These are phyloP conservation scores for Nematocida minor DNA, from an alignment of 371 early-diverging fungal species.

Conservation along the genomic window DNA sequence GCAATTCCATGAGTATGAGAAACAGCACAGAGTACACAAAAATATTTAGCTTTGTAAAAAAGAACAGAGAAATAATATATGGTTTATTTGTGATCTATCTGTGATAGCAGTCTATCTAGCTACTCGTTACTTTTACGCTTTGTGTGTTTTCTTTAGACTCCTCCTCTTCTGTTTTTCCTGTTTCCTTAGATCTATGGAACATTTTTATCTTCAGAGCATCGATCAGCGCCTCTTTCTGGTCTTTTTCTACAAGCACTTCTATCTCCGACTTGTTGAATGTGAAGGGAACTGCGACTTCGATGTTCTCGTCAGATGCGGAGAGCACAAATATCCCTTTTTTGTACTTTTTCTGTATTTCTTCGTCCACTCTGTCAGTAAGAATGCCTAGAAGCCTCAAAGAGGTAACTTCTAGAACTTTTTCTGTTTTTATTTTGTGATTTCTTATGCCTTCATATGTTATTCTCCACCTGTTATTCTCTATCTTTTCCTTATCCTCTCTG, in stretches of 20 bases:
- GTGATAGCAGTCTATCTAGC: too few relatives aligned
- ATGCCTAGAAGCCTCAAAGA: neutral
- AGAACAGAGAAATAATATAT: too few relatives aligned
- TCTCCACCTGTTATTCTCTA: slow-evolving; percentile 19
- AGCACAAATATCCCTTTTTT: slow-evolving; percentile 20
- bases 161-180: too few relatives aligned
- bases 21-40: too few relatives aligned
- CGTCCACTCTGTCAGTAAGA: neutral
- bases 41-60: too few relatives aligned
- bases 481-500: neutral
- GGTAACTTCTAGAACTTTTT: neutral
- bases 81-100: too few relatives aligned
- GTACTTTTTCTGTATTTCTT: neutral
- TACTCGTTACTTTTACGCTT: too few relatives aligned
- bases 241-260: slow-evolving; percentile 36
- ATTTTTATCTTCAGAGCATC: neutral
- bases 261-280: neutral
- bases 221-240: slow-evolving; percentile 11
- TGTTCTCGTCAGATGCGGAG: neutral
- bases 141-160: too few relatives aligned
- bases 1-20: too few relatives aligned
- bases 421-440: neutral
- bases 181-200: too few relatives aligned
- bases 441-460: slow-evolving; percentile 25
- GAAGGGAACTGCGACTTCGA: neutral